A percentile compares a stretch with the other conserved stretches of the same genome.
phyloP scores from a whole-genome alignment of 371 early-diverging fungal species.

The Apophysomyces elegans region DNA sequence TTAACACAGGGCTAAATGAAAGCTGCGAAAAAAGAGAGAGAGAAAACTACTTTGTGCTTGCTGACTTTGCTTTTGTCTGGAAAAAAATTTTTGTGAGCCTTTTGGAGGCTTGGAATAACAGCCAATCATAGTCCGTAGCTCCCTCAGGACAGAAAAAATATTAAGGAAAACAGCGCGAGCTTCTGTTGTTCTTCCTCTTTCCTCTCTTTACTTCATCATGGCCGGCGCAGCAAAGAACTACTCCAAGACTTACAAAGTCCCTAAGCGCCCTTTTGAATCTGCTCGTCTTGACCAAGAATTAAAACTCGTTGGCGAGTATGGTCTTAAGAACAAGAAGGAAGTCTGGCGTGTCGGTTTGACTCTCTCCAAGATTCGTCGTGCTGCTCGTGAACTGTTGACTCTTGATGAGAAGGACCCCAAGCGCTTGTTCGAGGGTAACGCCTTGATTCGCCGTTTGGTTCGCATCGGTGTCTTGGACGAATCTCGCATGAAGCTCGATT shows the following conservation, averaged over 20 bases:
- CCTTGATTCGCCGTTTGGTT: conserved; percentile 97
- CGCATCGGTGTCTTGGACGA: conserved; percentile 98
- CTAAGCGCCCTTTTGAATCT: conserved; percentile 97
- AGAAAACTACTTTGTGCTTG: conserved; percentile 14
- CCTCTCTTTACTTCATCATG: conserved; percentile 21
- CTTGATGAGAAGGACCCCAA: conserved; percentile 97
- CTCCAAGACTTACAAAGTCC: conserved; percentile 97
- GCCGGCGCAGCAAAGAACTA: conserved; percentile 59
- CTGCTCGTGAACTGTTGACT: conserved; percentile 99
- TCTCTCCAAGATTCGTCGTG: conserved; percentile 99
- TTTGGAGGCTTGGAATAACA: conserved; percentile 4
- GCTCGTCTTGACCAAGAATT: conserved; percentile 98
- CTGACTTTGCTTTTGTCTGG: conserved; percentile 20
- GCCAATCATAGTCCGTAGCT: background rate
- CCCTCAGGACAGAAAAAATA: conserved; percentile 3
- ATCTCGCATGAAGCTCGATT: conserved; percentile 97
- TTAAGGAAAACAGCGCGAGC: background rate
- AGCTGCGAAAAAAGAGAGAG: conserved; percentile 34
- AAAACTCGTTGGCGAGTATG: conserved; percentile 96
- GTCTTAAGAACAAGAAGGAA: conserved; percentile 99
- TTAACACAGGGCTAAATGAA: conserved; percentile 25
- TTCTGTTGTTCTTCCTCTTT: conserved; percentile 30
- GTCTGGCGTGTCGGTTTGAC: conserved; percentile 98
- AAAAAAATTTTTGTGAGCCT: conserved; percentile 12
- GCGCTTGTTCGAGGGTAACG: conserved; percentile 99